phyloP scores from a whole-genome alignment of 768 basidiomycete species.

The Leccinum incarnatum region DNA sequence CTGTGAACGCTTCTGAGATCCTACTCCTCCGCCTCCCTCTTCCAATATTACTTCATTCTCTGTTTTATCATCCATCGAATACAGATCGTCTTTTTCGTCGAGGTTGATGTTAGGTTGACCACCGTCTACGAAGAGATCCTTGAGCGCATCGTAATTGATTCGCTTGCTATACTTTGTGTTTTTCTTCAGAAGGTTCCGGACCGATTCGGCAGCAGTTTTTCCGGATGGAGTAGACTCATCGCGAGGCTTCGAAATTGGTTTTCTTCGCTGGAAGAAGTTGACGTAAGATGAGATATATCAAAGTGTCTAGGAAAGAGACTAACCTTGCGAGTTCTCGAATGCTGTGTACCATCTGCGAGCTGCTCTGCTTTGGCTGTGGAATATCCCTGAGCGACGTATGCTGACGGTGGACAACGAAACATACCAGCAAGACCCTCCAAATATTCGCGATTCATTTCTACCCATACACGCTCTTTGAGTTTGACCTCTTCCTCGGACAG shows the following conservation, averaged over 20 bases:
- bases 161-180: constrained; percentile 87
- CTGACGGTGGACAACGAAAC: constrained; percentile 3
- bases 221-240: constrained; percentile 62
- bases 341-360: constrained; percentile 36
- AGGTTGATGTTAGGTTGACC: constrained; percentile 16
- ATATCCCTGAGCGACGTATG: constrained; percentile 45
- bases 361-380: constrained; percentile 67
- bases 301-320: constrained; percentile 44
- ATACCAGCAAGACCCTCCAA: constrained; percentile 78
- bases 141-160: constrained; percentile 91
- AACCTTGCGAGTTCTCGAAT: constrained; percentile 75
- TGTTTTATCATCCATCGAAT: constrained; percentile 50
- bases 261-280: constrained; percentile 55
- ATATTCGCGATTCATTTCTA: constrained; percentile 90
- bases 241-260: constrained; percentile 60
- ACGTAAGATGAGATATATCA: constrained; percentile 13
- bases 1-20: constrained; percentile 35
- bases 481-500: constrained; percentile 77
- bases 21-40: constrained; percentile 39
- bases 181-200: constrained; percentile 65
- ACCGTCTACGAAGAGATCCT: constrained; percentile 65
- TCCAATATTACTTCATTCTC: constrained; percentile 41
- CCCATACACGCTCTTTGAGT: constrained; percentile 91
- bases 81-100: constrained; percentile 50
- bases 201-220: constrained; percentile 34